Evolutionary conservation across 2,329 filamentous ascomycete species (phyloP).

Genomic region (Helminthosporium solani): DNA sequence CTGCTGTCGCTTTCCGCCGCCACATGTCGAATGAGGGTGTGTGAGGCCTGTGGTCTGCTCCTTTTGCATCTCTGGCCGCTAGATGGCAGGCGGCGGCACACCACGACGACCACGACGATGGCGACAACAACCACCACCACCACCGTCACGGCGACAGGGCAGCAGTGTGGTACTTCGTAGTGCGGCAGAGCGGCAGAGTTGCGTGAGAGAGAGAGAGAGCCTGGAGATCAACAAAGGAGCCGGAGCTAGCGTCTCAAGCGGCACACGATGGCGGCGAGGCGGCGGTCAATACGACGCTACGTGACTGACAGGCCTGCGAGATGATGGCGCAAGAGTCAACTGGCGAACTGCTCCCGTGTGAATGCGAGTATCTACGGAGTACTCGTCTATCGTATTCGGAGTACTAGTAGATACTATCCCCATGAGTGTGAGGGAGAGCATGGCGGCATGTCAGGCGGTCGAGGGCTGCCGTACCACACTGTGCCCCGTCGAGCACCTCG

Average conservation of each 20-base stretch:
- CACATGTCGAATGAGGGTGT: constrained; percentile 8
- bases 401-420: too few species aligned
- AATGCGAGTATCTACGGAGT: too few species aligned
- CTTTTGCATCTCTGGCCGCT: constrained; percentile 9
- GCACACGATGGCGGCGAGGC: constrained; percentile 10
- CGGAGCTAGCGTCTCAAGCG: background rate
- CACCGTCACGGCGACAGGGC: too few species aligned
- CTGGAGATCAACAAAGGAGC: too few species aligned
- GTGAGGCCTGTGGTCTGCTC: constrained; percentile 6
- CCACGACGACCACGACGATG: too few species aligned
- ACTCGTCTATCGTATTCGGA: too few species aligned
- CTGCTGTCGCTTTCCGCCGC: constrained; percentile 4
- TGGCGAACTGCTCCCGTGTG: constrained; percentile 16
- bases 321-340: constrained; percentile 19
- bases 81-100: too few species aligned
- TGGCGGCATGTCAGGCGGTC: constrained; percentile 36
- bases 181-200: too few species aligned
- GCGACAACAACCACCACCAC: too few species aligned
- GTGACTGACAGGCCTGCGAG: constrained; percentile 34
- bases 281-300: constrained; percentile 27
- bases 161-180: too few species aligned
- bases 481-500: constrained; percentile 18
- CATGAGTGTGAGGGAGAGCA: too few species aligned
- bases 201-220: too few species aligned
- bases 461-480: constrained; percentile 28